Base-by-base conservation (phyloP, 495 filamentous ascomycete species). In the Oleoguttula mirabilis region DNA sequence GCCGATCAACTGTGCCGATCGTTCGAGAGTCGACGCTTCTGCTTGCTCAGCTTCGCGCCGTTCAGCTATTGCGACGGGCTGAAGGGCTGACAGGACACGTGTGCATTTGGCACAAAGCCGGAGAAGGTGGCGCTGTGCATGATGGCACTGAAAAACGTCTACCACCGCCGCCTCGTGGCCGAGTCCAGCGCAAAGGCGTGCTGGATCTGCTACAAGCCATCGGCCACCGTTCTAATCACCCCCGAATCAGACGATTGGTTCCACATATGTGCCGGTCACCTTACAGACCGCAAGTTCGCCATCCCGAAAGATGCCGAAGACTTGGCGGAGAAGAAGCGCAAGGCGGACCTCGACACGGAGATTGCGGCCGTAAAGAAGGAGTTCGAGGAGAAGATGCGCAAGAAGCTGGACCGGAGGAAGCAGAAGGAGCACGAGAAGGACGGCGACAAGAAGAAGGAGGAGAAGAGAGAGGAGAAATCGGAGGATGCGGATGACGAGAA, bases 231-330 rank as follows among this genome's bases (percentile, higher is more conserved):
- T 19, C 67, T 98, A 44, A 80, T 94, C 47, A 94, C 86, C 2
- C 71, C 84, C 0, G 85, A 94, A 54, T 88, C 83, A 59, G 93
- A 88, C 84, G 90, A 98, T 59, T 94, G 83, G 67, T 96, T 98
- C 62, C 94, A 92, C 57, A 71, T 88, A 22, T 98, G 90, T 55
- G 71, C 77, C 11, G 66, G 71, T 32, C 90, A 98, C 60, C 69
- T 95, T 8, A 84, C 82, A 56, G 90, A 98, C 56, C 68, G 70
- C 17, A 71, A 79, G 10, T 94, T 93, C 60, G 80, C 88, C 10
- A 80, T 87, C 45, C 68, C 88, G 33, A 81, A 88, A 52, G 71
- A 84, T 42, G 84, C 75, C 23, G 79, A 79, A 12, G 71, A 75
- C 23, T 41, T 51, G 34, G 83, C 76, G 33, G 77, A 77, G 14